Evolutionary conservation across 176 grass and related monocot genomes (phyloP), one percentile per base, ranked within the genome.

Genomic region (Triticum timopheevii): DNA sequence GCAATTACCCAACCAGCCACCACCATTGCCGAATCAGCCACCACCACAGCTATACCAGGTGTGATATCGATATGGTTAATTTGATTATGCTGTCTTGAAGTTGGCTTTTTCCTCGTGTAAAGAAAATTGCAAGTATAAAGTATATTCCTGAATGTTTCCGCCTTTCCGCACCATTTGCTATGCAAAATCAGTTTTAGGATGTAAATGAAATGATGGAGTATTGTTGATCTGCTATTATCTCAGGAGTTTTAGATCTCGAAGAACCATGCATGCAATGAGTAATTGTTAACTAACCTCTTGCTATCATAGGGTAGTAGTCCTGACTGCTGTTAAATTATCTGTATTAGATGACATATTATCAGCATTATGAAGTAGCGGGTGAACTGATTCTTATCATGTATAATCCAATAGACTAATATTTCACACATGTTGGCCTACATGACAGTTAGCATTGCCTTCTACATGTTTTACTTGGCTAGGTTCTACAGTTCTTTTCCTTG

Each of bases 11-110:
- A 92, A 45, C 65, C 93, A 92, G 45, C 93, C 74, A 49, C 87
- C 88, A 28, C 93, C 86, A 31, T 35, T 90, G 45, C 88, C 93
- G 81, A 88, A 38, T 74, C 96, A 96, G 70, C 96, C 88, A 58
- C 92, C 90, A 65, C 92, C 88, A 56, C 97, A 94, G 73, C 89
- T 99, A 54, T 99, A 93, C 33, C 92, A 93, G 94, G 97, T 99
- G 58, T 39, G 61, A 7, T 90, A 80, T 90, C 39, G 27, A 81
- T 50, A 24, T 78, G 33, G 38, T 76, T 52, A 76, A 20, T 31
- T 52, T 76, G 24, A 16, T 50, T 65, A 44, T 83, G 17, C 8
- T 81, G 34, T 71, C 35, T 69, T 86, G 36, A 54, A 34, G 3
- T 84, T 69, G 20, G 1, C 11, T 24, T 73, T 86, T 89, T 16